Evolutionary conservation across 75 land plant genomes (phyloP).

Genomic region (Selaginella tamariscina): DNA sequence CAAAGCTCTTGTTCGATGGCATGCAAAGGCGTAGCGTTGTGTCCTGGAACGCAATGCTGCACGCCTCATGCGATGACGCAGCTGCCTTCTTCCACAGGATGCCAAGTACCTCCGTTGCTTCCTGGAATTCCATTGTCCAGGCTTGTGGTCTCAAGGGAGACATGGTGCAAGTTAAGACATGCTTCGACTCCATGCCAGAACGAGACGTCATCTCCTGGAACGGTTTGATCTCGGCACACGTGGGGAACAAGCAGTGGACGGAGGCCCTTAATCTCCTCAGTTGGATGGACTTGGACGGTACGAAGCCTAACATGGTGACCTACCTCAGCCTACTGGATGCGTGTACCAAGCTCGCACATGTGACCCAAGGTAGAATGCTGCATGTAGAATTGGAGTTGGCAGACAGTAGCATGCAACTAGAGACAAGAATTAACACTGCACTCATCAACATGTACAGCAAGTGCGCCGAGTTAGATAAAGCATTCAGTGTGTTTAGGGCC

Average conservation of each 20-base stretch:
- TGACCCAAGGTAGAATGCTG: background rate
- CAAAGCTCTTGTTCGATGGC: background rate
- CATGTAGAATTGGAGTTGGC: background rate
- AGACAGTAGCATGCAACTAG: background rate
- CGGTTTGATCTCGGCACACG: background rate
- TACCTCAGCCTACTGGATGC: background rate
- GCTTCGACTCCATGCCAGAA: background rate
- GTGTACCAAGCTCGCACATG: background rate
- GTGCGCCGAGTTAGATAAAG: background rate
- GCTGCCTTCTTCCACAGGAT: background rate
- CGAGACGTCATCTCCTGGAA: background rate
- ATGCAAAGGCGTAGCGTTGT: background rate
- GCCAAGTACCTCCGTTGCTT: background rate
- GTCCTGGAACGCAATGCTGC: background rate
- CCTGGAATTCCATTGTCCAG: background rate
- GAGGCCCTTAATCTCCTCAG: background rate
- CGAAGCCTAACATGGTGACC: background rate
- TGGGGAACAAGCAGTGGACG: background rate
- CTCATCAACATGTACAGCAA: conserved; percentile 11
- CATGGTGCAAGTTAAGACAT: background rate
- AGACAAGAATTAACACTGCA: background rate
- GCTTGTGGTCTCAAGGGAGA: background rate
- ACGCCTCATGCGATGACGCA: background rate
- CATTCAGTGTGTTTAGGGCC: background rate
- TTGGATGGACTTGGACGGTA: background rate